phyloP scores from a whole-genome alignment of 805 yeast genomes.

The Sugiyamaella floridensis region DNA sequence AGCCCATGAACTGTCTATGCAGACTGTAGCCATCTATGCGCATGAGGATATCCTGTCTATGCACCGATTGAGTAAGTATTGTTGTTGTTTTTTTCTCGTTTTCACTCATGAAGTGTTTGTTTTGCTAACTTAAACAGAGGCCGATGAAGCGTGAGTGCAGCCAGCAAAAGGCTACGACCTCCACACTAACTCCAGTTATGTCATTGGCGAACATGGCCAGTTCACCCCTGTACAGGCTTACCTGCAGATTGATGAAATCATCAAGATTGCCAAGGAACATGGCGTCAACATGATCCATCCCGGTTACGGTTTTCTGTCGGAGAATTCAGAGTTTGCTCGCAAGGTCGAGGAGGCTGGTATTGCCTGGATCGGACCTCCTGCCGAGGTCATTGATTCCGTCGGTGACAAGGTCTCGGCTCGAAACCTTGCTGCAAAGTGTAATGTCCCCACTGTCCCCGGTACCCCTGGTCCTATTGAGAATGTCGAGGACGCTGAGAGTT shows the following conservation, averaged over 20 bases:
- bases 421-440: constrained; percentile 67
- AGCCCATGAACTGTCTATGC: constrained; percentile 96
- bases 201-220: constrained; percentile 82
- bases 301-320: constrained; percentile 86
- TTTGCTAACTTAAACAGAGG: constrained; percentile 23
- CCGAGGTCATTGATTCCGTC: constrained; percentile 80
- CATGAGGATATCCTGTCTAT: constrained; percentile 91
- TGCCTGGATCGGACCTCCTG: constrained; percentile 93
- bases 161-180: background rate
- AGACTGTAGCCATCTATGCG: constrained; percentile 93
- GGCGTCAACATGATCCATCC: constrained; percentile 74
- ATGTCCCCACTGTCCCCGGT: constrained; percentile 95
- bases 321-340: constrained; percentile 87
- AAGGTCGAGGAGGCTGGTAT: constrained; percentile 88
- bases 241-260: constrained; percentile 90
- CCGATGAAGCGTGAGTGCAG: constrained; percentile 30
- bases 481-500: constrained; percentile 68
- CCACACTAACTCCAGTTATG: constrained; percentile 38
- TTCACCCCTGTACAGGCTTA: constrained; percentile 95
- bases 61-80: constrained; percentile 64
- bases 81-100: too few species aligned
- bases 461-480: constrained; percentile 92
- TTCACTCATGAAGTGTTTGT: background rate
- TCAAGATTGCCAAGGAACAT: constrained; percentile 72
- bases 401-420: constrained; percentile 98